Evolutionary conservation across 495 filamentous ascomycete species (phyloP).

Genomic region (Rostrohypoxylon terebratum): DNA sequence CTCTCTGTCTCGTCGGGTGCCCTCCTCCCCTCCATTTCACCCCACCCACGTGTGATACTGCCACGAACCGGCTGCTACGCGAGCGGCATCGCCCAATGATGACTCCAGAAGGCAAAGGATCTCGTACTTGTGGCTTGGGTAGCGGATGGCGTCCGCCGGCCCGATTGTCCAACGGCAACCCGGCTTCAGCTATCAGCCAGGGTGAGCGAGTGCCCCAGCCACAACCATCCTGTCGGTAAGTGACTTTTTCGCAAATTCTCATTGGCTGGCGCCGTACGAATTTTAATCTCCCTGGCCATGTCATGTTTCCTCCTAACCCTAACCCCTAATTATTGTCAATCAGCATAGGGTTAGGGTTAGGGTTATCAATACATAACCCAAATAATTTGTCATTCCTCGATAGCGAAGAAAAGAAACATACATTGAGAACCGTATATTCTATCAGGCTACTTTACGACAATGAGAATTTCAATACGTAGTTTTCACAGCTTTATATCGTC

Average conservation of each 20-base stretch:
- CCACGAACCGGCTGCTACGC: background rate
- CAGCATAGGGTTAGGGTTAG: background rate
- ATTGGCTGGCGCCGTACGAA: background rate
- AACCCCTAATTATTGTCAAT: background rate
- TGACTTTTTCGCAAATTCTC: background rate
- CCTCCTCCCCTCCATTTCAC: background rate
- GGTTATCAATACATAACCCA: background rate
- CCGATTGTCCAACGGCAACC: constrained; percentile 17
- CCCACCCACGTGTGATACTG: constrained; percentile 8
- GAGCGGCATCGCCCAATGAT: constrained; percentile 15
- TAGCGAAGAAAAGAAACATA: background rate
- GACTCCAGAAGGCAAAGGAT: constrained; percentile 1
- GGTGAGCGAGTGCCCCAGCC: constrained; percentile 12
- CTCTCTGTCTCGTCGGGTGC: background rate
- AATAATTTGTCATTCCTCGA: background rate
- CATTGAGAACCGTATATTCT: no score
- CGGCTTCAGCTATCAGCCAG: constrained; percentile 8
- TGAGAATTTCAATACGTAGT: no score
- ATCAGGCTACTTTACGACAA: no score
- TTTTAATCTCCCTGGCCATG: background rate
- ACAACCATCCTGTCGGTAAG: constrained; percentile 24
- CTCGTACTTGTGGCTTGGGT: constrained; percentile 18
- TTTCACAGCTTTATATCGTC: no score
- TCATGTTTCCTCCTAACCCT: background rate
- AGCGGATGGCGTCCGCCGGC: constrained; percentile 23